A percentile compares a stretch with the other conserved stretches of the same genome.
These are phyloP conservation scores for Penicillium sp. DNA, from an alignment of 2,329 filamentous ascomycete genomes.

Conservation along the genomic window DNA sequence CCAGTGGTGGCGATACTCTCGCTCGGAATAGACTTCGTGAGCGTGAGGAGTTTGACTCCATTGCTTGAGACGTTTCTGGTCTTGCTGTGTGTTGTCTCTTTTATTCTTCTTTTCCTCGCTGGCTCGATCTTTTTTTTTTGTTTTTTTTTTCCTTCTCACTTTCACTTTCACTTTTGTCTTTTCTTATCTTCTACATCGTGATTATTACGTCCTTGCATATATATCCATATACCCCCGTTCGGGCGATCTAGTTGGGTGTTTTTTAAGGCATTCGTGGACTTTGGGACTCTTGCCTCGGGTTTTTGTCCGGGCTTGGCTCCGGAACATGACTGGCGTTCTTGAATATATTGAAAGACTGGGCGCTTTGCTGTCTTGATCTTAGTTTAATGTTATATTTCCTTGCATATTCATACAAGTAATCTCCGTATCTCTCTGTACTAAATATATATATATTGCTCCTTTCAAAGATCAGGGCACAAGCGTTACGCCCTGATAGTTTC, in stretches of 20 bases:
- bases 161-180: slow-evolving; percentile 2
- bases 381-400: slow-evolving; percentile 5
- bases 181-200: slow-evolving; percentile 15
- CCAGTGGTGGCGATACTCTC: slow-evolving; percentile 79
- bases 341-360: slow-evolving; percentile 19
- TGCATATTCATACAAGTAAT: not conserved
- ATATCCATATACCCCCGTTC: slow-evolving; percentile 26
- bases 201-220: slow-evolving; percentile 24
- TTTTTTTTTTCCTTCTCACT: not conserved
- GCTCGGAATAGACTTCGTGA: slow-evolving; percentile 80
- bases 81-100: slow-evolving; percentile 11
- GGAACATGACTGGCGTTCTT: slow-evolving; percentile 19
- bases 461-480: not conserved
- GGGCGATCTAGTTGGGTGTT: slow-evolving; percentile 28
- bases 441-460: not conserved
- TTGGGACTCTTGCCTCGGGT: slow-evolving; percentile 6
- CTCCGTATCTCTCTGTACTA: not conserved
- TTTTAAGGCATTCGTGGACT: slow-evolving; percentile 24
- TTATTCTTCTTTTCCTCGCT: slow-evolving; percentile 34
- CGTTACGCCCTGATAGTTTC: not conserved
- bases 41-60: slow-evolving; percentile 61
- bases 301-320: slow-evolving; percentile 6
- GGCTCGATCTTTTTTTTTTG: slow-evolving; percentile 11
- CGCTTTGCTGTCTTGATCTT: not conserved
- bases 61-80: slow-evolving; percentile 44